phyloP scores from a whole-genome alignment of 2,329 filamentous ascomycete genomes.

The Clonostachys byssicola region DNA sequence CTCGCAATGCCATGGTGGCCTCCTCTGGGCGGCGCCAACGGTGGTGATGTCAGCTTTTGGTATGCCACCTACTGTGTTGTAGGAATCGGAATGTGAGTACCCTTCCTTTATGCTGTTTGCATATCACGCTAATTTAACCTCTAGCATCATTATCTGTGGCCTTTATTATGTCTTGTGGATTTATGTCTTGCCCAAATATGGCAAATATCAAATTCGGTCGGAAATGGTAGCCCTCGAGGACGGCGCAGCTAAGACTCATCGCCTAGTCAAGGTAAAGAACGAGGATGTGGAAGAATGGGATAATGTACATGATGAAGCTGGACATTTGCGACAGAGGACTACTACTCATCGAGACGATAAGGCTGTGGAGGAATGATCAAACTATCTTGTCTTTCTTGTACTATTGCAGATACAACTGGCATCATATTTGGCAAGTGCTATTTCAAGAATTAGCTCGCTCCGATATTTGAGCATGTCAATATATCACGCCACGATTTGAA shows the following conservation, averaged over 20 bases:
- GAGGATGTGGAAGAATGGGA: slow-evolving; percentile 53
- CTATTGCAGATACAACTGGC: too few species aligned
- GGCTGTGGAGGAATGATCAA: too few species aligned
- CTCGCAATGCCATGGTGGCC: slow-evolving; percentile 71
- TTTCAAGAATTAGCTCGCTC: too few species aligned
- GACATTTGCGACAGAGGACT: slow-evolving; percentile 13
- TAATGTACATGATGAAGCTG: slow-evolving; percentile 47
- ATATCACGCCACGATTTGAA: too few species aligned
- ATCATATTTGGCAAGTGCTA: too few species aligned
- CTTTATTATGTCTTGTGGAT: slow-evolving; percentile 59
- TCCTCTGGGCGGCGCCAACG: slow-evolving; percentile 51
- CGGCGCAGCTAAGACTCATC: slow-evolving; percentile 34
- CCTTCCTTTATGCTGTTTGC: neutral
- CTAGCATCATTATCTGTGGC: slow-evolving; percentile 44
- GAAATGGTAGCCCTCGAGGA: slow-evolving; percentile 47
- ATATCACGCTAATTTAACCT: neutral
- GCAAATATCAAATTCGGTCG: slow-evolving; percentile 50
- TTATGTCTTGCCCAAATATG: slow-evolving; percentile 44
- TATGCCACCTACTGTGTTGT: slow-evolving; percentile 66
- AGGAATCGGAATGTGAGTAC: slow-evolving; percentile 58
- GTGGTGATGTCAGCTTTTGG: slow-evolving; percentile 68
- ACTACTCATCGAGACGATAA: too few species aligned
- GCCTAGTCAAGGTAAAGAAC: slow-evolving; percentile 48
- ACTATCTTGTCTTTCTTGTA: too few species aligned
- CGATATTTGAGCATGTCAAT: too few species aligned